Base-by-base conservation (phyloP, 2,329 filamentous ascomycete genomes). In the Phyllosticta citrichinensis region DNA sequence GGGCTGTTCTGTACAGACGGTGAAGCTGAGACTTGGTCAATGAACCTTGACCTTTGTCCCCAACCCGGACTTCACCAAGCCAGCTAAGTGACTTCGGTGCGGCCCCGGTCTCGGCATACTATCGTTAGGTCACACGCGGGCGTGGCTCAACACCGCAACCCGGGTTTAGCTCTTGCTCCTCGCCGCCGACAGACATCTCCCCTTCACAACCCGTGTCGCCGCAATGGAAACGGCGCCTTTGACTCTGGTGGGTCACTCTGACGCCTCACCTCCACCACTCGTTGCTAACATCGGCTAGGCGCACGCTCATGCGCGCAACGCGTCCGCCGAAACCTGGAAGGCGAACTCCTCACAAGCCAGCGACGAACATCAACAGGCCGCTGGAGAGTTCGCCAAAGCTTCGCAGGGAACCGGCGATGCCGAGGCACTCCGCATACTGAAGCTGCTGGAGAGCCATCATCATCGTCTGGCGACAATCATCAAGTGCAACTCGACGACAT, bases 401-500 rank as follows among this genome's bases (percentile, higher is more conserved):
- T 86, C 89, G n/a, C 83, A 84, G 63, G 82, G 77, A 55, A 96
- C 90, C 8, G 74, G 75, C n/a, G 83, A 87, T 69, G 72, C 71
- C 4, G 82, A 85, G 74, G 93, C 92, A 14, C 76, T 96, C 56
- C 85, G 94, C 58, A 94, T 92, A 10, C 79, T 99, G 63, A 84
- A 83, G 65, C 82, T 97, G 2, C 85, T 99, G 62, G 91, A 97
- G 74, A 82, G 89, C 64, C 91, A 99, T 72, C 94, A 99, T 72
- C 84, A 86, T 66, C 86, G 85, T 64, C 85, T 97, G 12, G 91
- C 92, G 17, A 85, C 88, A 65, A 84, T 97, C 52, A 83, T 97
- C 65, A 87, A 87, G 69, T 83, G 87, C 52, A 87, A 89, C 47
- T 71, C 67, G 62, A 63, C 61, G 56, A 68, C 69, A 52, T 67